phyloP scores from a whole-genome alignment of 1,284 basidiomycete genomes.

The Chalciporus sp. region DNA sequence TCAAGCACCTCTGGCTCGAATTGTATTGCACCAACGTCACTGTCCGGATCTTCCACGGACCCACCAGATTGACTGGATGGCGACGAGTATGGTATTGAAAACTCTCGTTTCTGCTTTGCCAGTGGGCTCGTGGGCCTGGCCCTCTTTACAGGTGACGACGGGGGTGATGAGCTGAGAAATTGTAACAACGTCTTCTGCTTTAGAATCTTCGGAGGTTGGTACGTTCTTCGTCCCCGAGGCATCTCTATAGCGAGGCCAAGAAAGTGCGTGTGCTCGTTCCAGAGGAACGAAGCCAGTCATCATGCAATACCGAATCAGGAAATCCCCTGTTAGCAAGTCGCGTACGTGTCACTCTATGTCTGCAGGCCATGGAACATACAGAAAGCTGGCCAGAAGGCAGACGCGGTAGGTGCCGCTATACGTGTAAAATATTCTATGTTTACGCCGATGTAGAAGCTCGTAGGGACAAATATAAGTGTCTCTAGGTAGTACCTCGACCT shows the following conservation, averaged over 20 bases:
- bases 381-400: background rate
- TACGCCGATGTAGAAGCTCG: too few species aligned
- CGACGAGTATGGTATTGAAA: background rate
- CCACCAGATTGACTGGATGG: constrained; percentile 14
- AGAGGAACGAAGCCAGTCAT: background rate
- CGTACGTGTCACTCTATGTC: background rate
- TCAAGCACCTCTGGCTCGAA: constrained; percentile 43
- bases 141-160: constrained; percentile 21
- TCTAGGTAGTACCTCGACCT: background rate
- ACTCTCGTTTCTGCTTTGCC: constrained; percentile 18
- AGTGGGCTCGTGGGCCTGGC: constrained; percentile 3
- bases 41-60: constrained; percentile 32
- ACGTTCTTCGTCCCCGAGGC: constrained; percentile 16
- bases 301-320: background rate
- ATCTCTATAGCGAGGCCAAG: background rate
- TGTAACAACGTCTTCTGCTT: constrained; percentile 37
- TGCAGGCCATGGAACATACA: background rate
- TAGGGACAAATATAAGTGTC: too few species aligned
- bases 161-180: constrained; percentile 31
- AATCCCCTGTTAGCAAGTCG: background rate
- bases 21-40: constrained; percentile 52
- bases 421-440: background rate
- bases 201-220: constrained; percentile 15
- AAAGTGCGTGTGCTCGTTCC: too few species aligned
- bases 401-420: background rate